Base-by-base conservation (phyloP, 345 rosid genomes). In the Limnanthes douglasii region DNA sequence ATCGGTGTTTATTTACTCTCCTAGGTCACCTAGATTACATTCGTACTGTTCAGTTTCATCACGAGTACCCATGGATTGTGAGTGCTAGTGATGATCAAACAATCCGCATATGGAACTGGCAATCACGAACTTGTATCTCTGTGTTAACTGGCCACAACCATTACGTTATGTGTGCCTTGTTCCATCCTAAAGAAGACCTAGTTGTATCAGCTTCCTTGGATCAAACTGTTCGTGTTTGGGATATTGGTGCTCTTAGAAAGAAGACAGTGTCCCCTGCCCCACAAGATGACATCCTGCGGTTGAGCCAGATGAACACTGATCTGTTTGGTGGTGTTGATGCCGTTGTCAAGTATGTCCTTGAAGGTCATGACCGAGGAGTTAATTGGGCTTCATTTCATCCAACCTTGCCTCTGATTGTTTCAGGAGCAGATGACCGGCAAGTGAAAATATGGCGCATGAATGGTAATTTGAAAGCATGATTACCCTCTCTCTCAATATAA, bases 351-450 rank as follows among this genome's bases (percentile, higher is more conserved):
- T 83, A 83, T 60, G 95, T 83, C 22, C 48, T 83, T 60, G 83
- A 74, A 61, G 95, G 92, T 43, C 95, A 83, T 72, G 92, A 78
- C 44, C 62, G 92, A 49, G 95, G 96, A 20, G 96, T 85, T 19
- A 85, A 85, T 57, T 85, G 96, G 96, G 93, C 96, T 48, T 53
- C 93, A 13, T 84, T 85, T 62, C 96, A 85, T 50, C 96, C 96
- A 11, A 70, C 64, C 7, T 72, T 85, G 37, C 93, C 93, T 36
- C 55, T 85, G 46, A 76, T 85, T 31, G 93, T 79, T 46, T 85
- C 96, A 0, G 93, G 96, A 34, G 93, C 93, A 13, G 93, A 85
- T 66, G 96, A 83, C 41, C 92, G 92, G 12, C 95, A 78, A 68
- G 86, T 83, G 43, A 83, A 83, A 51, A 43, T 83, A 37, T 83